Percentiles rank a stretch among this genome's conserved stretches.
Conservation (phyloP, 176 grass and related monocot species). For the Lolium rigidum region DNA sequence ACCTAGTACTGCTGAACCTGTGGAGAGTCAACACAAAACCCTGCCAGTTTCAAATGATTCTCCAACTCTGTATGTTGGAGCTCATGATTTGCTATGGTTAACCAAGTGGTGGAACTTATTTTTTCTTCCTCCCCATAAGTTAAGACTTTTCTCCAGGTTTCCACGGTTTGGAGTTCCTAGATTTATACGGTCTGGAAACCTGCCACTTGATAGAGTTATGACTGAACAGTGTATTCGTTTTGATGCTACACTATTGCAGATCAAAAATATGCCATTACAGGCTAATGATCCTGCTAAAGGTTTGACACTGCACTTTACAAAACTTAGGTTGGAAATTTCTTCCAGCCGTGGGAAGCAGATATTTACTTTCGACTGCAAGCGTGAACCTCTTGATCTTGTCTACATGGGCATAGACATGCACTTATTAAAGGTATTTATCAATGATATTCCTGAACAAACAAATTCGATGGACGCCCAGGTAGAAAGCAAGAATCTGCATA, state of each 20-base stretch:
- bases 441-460: slow-evolving; percentile 57
- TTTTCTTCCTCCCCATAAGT: slow-evolving; percentile 96
- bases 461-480: slow-evolving; percentile 52
- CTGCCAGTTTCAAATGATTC: slow-evolving; percentile 45
- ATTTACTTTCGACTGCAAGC: slow-evolving; percentile 91
- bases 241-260: slow-evolving; percentile 59
- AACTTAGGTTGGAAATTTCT: slow-evolving; percentile 81
- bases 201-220: slow-evolving; percentile 97
- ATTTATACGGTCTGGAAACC: slow-evolving; percentile 85
- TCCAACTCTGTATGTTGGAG: slow-evolving; percentile 74
- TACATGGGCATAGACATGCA: slow-evolving; percentile 93
- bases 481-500: slow-evolving; percentile 49
- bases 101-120: slow-evolving; percentile 76
- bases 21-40: slow-evolving; percentile 46
- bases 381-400: slow-evolving; percentile 96
- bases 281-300: slow-evolving; percentile 90
- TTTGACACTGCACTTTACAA: slow-evolving; percentile 71
- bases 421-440: slow-evolving; percentile 73
- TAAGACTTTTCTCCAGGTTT: slow-evolving; percentile 94
- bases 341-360: slow-evolving; percentile 90
- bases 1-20: slow-evolving; percentile 45
- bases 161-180: slow-evolving; percentile 96
- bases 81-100: slow-evolving; percentile 90
- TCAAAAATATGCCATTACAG: slow-evolving; percentile 72
- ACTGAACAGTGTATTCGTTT: slow-evolving; percentile 95